Percentiles rank a stretch among this genome's conserved stretches.
phyloP scores from a whole-genome alignment of 164 flowering plant genomes.

The Paratinospora sagittata region DNA sequence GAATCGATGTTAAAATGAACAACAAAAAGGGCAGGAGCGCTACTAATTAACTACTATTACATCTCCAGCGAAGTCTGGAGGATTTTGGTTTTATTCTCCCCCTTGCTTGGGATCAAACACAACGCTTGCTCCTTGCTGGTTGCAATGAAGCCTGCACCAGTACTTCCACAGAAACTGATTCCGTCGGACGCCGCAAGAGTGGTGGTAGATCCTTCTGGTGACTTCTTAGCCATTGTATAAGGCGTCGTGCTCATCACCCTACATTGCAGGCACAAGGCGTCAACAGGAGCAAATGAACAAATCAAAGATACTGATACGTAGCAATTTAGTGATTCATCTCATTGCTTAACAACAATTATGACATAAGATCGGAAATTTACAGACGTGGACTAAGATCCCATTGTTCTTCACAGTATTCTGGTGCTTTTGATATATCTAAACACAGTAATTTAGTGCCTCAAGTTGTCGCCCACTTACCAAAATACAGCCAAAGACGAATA shows the following conservation, averaged over 20 bases:
- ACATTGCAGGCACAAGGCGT: conserved; percentile 10
- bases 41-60: conserved; percentile 11
- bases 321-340: neutral
- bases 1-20: conserved; percentile 8
- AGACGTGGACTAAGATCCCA: too few relatives aligned
- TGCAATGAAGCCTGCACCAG: conserved; percentile 10
- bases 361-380: too few relatives aligned
- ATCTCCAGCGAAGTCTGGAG: conserved; percentile 13
- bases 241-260: conserved; percentile 42
- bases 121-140: conserved; percentile 13
- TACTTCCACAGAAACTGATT: conserved; percentile 12
- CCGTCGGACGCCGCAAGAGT: conserved; percentile 19
- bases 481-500: too few relatives aligned
- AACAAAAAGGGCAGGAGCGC: neutral
- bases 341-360: too few relatives aligned
- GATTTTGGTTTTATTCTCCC: conserved; percentile 3
- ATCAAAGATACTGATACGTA: neutral
- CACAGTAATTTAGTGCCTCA: too few relatives aligned
- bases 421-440: too few relatives aligned
- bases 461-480: neutral
- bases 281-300: neutral
- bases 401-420: too few relatives aligned
- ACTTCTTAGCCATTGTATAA: conserved; percentile 30
- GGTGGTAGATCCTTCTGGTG: conserved; percentile 20
- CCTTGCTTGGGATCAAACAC: conserved; percentile 1